These are phyloP conservation scores for Schizophyllum amplum DNA, from an alignment of 1,284 basidiomycete species.

Conservation along the genomic window DNA sequence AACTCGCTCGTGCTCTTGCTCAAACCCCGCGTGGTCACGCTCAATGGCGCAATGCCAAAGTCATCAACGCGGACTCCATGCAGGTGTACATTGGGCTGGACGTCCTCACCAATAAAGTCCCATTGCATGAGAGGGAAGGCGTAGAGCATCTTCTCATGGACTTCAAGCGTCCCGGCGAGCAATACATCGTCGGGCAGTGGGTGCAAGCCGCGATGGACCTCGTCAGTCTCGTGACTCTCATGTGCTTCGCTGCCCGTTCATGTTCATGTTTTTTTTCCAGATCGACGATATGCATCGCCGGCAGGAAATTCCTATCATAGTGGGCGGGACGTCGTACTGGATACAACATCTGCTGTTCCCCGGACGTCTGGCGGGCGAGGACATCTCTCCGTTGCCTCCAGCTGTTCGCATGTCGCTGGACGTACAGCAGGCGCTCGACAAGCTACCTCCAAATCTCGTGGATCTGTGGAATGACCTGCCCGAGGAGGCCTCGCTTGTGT, in stretches of 20 bases:
- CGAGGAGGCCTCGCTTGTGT: conserved; percentile 38
- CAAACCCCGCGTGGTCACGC: conserved; percentile 17
- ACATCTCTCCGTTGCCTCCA: background rate
- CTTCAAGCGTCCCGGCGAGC: conserved; percentile 78
- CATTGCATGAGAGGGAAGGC: conserved; percentile 67
- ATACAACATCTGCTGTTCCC: conserved; percentile 90
- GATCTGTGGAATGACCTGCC: conserved; percentile 49
- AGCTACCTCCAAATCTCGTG: conserved; percentile 39
- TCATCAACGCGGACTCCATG: conserved; percentile 98
- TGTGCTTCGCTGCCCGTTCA: no score
- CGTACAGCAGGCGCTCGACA: conserved; percentile 24
- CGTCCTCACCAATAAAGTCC: conserved; percentile 93
- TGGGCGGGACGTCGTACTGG: conserved; percentile 98
- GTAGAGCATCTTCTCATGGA: conserved; percentile 88
- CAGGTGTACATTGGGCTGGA: conserved; percentile 95
- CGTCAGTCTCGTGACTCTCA: conserved; percentile 34
- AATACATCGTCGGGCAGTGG: conserved; percentile 86
- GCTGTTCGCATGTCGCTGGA: conserved; percentile 6
- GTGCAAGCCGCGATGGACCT: conserved; percentile 64
- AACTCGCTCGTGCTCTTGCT: conserved; percentile 65
- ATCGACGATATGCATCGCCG: conserved; percentile 60
- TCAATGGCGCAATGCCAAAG: conserved; percentile 54
- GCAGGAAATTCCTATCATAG: conserved; percentile 75
- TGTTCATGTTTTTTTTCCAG: no score
- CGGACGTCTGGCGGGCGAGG: conserved; percentile 41